Evolutionary conservation across 305 asterid species (phyloP), one percentile per base, ranked within the genome.

Genomic region (Fraxinus sp.): DNA sequence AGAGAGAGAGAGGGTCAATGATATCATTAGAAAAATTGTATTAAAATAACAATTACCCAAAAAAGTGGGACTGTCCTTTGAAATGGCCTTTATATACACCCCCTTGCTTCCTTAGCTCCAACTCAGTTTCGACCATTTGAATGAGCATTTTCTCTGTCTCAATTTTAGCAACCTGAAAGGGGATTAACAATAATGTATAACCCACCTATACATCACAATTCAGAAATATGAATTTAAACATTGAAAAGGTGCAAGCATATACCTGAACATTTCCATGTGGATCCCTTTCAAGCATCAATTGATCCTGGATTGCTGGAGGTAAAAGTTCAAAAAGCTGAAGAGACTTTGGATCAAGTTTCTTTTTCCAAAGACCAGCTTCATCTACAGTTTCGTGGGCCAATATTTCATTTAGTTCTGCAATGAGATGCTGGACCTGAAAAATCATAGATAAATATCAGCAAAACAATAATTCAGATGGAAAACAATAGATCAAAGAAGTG

Each of bases 201-300:
- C 49, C 75, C 43, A 81, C 30, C 20, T 9, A 52, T 71, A 59
- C 7, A 11, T 13, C 33, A 55, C 24, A 37, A 49, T 26, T 30
- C 71, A 43, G 11, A 59, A 26, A 77, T n/a, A 55, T 10, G 14
- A 39, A 81, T 41, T 32, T 18, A 71, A 64, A 75, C 43, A 76
- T 52, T 82, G 35, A 62, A 75, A 59, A 80, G 43, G 26, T 11
- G 57, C 46, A 66, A 3, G 28, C 74, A 43, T 52, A 52, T 77
- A 93, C 98, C 97, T 96, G 99, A 82, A 96, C 99, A 87, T 96
- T 96, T 77, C 99, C 99, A 30, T 96, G 99, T 74, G 99, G 99
- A 87, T 96, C 99, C 89, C 99, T 96, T 91, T 96, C 99, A 64
- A 96, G 99, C 92, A 96, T 83, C 90, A 96, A 77, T 78, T 96